These are phyloP conservation scores for Pinus tabuliformis DNA, from an alignment of 75 land plant species.

Conservation along the genomic window DNA sequence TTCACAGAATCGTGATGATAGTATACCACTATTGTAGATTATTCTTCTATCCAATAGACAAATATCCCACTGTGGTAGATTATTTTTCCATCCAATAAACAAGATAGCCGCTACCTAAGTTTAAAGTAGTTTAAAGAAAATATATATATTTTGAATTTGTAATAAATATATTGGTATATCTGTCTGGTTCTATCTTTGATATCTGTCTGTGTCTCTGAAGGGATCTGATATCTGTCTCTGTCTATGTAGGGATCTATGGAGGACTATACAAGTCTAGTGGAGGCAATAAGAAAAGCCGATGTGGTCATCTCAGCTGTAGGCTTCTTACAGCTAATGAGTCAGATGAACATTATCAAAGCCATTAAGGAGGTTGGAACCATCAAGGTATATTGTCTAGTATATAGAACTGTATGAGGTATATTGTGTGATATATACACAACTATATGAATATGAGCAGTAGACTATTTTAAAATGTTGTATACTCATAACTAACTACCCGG, in stretches of 20 bases:
- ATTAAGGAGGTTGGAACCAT: constrained; percentile 42
- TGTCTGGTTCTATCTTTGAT: too few species aligned
- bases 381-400: constrained; percentile 11
- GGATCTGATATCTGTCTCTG: constrained; percentile 22
- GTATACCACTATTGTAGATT: too few species aligned
- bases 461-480: background rate
- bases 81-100: too few species aligned
- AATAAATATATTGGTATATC: too few species aligned
- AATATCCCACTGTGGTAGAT: too few species aligned
- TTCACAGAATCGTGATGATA: too few species aligned
- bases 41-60: too few species aligned
- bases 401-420: background rate
- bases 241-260: constrained; percentile 43
- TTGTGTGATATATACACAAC: too few species aligned
- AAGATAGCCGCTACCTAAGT: too few species aligned
- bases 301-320: constrained; percentile 52
- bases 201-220: constrained; percentile 7
- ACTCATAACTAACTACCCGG: too few species aligned
- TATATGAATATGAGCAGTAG: background rate
- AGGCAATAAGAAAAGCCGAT: constrained; percentile 41
- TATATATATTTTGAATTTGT: too few species aligned
- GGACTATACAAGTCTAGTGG: constrained; percentile 39
- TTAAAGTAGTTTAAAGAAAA: too few species aligned
- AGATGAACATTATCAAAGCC: constrained; percentile 36
- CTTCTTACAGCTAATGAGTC: constrained; percentile 18